Evolutionary conservation across 495 filamentous ascomycete species (phyloP).

Genomic region (Pyronema domesticum): DNA sequence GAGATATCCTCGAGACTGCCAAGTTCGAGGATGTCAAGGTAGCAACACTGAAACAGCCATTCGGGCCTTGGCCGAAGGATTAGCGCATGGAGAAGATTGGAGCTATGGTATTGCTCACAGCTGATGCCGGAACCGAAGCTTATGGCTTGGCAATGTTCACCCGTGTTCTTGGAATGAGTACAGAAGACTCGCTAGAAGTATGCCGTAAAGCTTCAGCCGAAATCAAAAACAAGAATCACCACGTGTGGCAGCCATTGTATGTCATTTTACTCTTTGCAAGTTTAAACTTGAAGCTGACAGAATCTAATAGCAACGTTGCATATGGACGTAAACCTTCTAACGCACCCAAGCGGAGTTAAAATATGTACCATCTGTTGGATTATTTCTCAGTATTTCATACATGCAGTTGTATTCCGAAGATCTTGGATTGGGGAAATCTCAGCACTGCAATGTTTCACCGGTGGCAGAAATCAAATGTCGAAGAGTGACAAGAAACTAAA

Average conservation of each 20-base stretch:
- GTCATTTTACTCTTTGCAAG: background rate
- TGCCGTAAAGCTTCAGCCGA: background rate
- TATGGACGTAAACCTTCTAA: background rate
- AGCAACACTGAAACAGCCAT: slow-evolving; percentile 6
- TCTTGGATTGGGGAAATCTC: no score
- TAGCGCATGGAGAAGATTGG: background rate
- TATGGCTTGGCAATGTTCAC: slow-evolving; percentile 4
- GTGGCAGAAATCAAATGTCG: no score
- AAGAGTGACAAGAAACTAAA: no score
- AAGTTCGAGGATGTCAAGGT: slow-evolving; percentile 25
- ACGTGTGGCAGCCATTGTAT: background rate
- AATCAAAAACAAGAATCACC: background rate
- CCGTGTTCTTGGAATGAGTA: background rate
- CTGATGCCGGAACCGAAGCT: background rate
- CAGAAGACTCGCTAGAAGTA: background rate
- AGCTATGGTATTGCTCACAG: background rate
- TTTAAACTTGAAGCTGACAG: background rate
- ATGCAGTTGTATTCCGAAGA: no score
- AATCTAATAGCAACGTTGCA: background rate
- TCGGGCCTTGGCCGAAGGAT: slow-evolving; percentile 12
- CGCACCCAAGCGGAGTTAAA: no score
- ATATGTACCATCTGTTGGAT: no score
- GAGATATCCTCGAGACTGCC: slow-evolving; percentile 9
- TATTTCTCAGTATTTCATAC: no score
- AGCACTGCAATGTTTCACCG: no score